Conservation (phyloP, 768 basidiomycete species). For the Pleurotus eryngii region DNA sequence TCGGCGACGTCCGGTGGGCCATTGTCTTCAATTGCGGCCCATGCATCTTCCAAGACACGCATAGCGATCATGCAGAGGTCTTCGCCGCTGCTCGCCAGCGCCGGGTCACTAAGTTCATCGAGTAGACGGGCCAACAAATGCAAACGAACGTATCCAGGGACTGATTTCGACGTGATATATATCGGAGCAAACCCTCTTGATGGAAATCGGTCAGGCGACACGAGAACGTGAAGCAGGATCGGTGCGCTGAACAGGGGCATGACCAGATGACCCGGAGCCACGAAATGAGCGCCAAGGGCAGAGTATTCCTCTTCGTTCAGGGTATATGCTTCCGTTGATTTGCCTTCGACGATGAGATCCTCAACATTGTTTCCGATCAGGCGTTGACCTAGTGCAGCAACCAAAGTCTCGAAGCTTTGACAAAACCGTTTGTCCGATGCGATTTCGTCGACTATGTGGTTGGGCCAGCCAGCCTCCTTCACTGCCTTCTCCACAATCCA, state of each 20-base stretch:
- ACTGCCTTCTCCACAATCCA: conserved; percentile 81
- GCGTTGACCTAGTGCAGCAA: conserved; percentile 49
- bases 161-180: conserved; percentile 65
- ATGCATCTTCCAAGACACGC: conserved; percentile 67
- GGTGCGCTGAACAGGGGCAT: conserved; percentile 66
- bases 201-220: conserved; percentile 42
- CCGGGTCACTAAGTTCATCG: conserved; percentile 45
- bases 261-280: conserved; percentile 44
- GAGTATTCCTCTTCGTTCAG: conserved; percentile 45
- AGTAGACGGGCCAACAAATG: conserved; percentile 73
- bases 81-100: conserved; percentile 62
- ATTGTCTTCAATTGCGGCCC: conserved; percentile 60
- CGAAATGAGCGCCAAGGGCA: conserved; percentile 53
- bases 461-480: conserved; percentile 83
- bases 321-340: conserved; percentile 20
- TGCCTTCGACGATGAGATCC: not conserved
- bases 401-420: conserved; percentile 51
- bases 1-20: conserved; percentile 75
- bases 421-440: conserved; percentile 33
- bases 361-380: conserved; percentile 45
- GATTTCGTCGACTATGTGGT: conserved; percentile 60
- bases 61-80: conserved; percentile 71
- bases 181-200: conserved; percentile 57
- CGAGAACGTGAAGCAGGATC: conserved; percentile 63
- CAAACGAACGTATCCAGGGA: conserved; percentile 79